Conservation (phyloP, 2,329 filamentous ascomycete genomes). For the Simplicillium aogashimaense region DNA sequence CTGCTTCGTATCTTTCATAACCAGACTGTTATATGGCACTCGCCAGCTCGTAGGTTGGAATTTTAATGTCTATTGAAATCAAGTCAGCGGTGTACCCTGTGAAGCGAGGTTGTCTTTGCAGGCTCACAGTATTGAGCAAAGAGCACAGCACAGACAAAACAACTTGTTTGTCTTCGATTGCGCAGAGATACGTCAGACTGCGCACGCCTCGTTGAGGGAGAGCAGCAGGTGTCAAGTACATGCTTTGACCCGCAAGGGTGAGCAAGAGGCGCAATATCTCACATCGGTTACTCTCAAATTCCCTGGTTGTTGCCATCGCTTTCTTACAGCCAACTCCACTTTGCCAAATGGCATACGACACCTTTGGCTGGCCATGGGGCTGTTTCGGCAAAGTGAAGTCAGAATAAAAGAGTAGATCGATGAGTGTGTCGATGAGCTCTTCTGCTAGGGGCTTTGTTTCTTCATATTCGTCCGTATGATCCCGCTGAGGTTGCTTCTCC, state of each 20-base stretch:
- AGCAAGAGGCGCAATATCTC: slow-evolving; percentile 82
- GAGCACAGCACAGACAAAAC: slow-evolving; percentile 88
- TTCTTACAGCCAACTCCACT: slow-evolving; percentile 94
- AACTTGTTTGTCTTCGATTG: slow-evolving; percentile 80
- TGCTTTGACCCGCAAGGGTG: slow-evolving; percentile 78
- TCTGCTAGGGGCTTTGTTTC: slow-evolving; percentile 82
- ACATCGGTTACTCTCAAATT: slow-evolving; percentile 85
- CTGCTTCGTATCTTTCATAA: slow-evolving; percentile 85
- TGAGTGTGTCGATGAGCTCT: slow-evolving; percentile 80
- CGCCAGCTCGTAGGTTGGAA: slow-evolving; percentile 93
- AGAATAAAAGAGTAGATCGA: slow-evolving; percentile 85
- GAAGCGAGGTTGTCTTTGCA: not conserved
- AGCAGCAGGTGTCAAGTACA: slow-evolving; percentile 77
- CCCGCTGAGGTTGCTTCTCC: slow-evolving; percentile 35
- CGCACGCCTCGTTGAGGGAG: slow-evolving; percentile 76
- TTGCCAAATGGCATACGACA: slow-evolving; percentile 94
- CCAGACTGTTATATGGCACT: slow-evolving; percentile 85
- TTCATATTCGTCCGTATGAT: slow-evolving; percentile 57
- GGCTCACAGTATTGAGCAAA: slow-evolving; percentile 75
- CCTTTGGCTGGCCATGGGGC: slow-evolving; percentile 62
- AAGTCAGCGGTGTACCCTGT: not conserved
- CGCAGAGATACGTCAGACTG: slow-evolving; percentile 80
- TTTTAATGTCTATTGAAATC: slow-evolving; percentile 62
- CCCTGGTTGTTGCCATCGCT: slow-evolving; percentile 76
- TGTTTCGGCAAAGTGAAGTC: slow-evolving; percentile 77